Evolutionary conservation across 306 rosid genomes (phyloP), one percentile per base, ranked within the genome.

Genomic region (Gastrolobium villosum): DNA sequence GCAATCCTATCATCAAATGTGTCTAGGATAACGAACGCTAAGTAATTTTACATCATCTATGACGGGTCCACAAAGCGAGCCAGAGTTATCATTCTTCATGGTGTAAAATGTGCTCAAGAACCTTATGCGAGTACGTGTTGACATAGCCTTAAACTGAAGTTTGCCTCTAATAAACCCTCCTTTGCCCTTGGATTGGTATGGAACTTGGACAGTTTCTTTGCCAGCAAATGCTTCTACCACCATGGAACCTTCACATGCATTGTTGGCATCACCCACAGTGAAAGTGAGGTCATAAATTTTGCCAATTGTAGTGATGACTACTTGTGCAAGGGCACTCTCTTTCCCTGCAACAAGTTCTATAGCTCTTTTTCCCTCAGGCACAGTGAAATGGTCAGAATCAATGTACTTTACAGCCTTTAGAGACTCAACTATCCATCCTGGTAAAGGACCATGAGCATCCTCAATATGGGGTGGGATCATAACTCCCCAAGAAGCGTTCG

Each of bases 351-450:
- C 86, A 37, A 93, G 92, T 60, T 93, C 97, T 7, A 93, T 77
- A 0, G 92, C 97, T 72, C 98, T 84, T 52, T 77, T 81, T 2
- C 98, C 98, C 9, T 76, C 86, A 0, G 98, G 98, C 1, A 93
- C 87, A 0, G 76, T 5, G 74, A 79, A 93, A 52, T 93, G 98
- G 1, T 65, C 79, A 1, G 97, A 89, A 54, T 93, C 97, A 7
- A 93, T 80, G 88, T 93, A 93, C 37, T 91, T 93, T 3, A 93
- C 98, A 0, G 98, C 94, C 63, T 93, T 93, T 1, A 93, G 93
- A 34, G 98, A 91, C 32, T 91, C 97, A 3, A 93, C 85, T 3
- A 91, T 89, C 98, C 98, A 93, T 8, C 98, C 98, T 14, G 94
- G 93, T 7, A 93, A 70, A 28, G 97, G 93, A 10, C 93, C 74